Percentiles rank a stretch among this genome's conserved stretches.
Evolutionary conservation across 1,139 yeast genomes (phyloP).

Genomic region (Kodamaea derodonti): DNA sequence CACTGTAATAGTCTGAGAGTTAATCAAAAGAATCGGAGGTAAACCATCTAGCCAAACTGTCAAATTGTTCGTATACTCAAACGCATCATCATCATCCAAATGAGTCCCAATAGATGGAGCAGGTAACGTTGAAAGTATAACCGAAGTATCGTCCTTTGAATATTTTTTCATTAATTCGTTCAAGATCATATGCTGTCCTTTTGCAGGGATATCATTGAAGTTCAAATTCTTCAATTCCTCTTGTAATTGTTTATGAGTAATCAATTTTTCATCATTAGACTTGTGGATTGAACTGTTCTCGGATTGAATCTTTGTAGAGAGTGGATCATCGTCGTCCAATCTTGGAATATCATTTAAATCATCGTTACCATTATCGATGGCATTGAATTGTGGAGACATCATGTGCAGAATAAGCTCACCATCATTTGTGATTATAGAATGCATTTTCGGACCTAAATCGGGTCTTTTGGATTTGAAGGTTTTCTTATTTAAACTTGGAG

Average conservation of each 20-base stretch:
- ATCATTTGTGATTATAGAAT: conserved; percentile 36
- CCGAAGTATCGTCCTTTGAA: conserved; percentile 59
- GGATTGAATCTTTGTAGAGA: neutral
- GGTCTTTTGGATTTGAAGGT: conserved; percentile 3
- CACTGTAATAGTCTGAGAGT: conserved; percentile 92
- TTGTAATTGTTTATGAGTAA: conserved; percentile 37
- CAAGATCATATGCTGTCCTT: conserved; percentile 83
- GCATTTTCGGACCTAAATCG: conserved; percentile 15
- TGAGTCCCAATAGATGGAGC: conserved; percentile 84
- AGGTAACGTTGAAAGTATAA: conserved; percentile 85
- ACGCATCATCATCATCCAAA: conserved; percentile 59
- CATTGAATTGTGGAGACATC: conserved; percentile 33
- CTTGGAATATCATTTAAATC: conserved; percentile 4
- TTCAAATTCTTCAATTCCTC: conserved; percentile 43
- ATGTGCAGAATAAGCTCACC: conserved; percentile 37
- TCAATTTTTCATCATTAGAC: conserved; percentile 5
- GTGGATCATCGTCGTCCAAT: conserved; percentile 3
- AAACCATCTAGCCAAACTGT: conserved; percentile 77
- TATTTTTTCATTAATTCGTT: conserved; percentile 75
- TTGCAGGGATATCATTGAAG: conserved; percentile 84
- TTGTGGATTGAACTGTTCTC: neutral
- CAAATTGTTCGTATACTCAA: conserved; percentile 71
- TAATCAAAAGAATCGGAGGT: conserved; percentile 77
- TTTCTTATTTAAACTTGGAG: conserved; percentile 1
- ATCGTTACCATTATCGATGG: conserved; percentile 26